A percentile compares a stretch with the other conserved stretches of the same genome.
Evolutionary conservation across 768 basidiomycete genomes (phyloP).

Genomic region (Pulveroboletus sp.): DNA sequence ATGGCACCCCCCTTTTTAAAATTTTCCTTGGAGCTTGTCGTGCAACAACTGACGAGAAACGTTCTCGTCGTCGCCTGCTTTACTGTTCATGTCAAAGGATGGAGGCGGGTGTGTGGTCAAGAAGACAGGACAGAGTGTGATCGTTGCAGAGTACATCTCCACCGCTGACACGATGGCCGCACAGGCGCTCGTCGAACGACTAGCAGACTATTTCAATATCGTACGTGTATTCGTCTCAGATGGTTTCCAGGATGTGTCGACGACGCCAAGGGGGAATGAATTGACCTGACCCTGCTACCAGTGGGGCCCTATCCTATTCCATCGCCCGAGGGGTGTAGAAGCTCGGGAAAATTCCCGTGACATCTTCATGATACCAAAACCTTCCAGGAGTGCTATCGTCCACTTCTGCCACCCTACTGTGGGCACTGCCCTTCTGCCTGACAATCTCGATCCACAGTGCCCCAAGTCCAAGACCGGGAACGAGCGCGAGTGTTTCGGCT

Average conservation of each 20-base stretch:
- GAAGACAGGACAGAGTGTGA: constrained; percentile 24
- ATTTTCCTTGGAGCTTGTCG: not conserved
- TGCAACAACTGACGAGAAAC: not conserved
- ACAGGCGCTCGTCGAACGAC: constrained; percentile 18
- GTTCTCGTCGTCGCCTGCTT: too few species aligned
- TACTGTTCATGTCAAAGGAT: not conserved
- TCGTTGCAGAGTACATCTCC: constrained; percentile 21
- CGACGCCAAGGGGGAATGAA: not conserved
- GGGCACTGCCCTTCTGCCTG: constrained; percentile 26
- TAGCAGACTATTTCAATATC: constrained; percentile 8
- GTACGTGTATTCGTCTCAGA: constrained; percentile 2
- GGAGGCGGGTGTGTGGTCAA: constrained; percentile 24
- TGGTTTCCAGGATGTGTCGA: not conserved
- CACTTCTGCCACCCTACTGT: constrained; percentile 4
- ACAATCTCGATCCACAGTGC: constrained; percentile 69
- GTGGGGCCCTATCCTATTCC: not conserved
- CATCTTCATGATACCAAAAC: constrained; percentile 60
- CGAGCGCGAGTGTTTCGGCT: constrained; percentile 35
- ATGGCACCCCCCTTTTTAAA: too few species aligned
- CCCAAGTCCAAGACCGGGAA: constrained; percentile 54
- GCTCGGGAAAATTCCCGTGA: constrained; percentile 50
- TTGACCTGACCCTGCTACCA: not conserved
- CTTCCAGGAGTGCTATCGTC: constrained; percentile 3
- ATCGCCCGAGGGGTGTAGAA: constrained; percentile 35
- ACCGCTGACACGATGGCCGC: constrained; percentile 5